These are phyloP conservation scores for Alternaria triticimaculans DNA, from an alignment of 2,329 filamentous ascomycete species.

Conservation along the genomic window DNA sequence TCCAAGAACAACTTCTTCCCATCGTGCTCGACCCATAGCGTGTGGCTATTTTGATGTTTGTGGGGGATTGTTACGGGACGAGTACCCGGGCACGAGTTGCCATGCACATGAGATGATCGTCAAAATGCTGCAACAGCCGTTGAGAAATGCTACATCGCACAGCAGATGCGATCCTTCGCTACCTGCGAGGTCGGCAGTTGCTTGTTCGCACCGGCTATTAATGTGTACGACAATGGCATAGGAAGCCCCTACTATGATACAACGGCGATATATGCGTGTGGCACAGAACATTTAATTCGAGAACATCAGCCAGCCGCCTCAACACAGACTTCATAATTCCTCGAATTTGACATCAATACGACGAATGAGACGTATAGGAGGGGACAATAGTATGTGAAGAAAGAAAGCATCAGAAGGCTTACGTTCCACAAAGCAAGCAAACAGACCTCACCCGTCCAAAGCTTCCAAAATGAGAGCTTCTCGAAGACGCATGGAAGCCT, in stretches of 20 bases:
- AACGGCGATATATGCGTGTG: background rate
- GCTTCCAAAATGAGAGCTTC: background rate
- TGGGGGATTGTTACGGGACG: background rate
- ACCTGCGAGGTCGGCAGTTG: background rate
- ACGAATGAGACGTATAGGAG: background rate
- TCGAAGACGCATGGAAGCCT: constrained; percentile 1
- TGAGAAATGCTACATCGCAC: background rate
- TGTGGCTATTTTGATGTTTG: constrained; percentile 1
- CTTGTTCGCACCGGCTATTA: background rate
- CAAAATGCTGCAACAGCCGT: background rate
- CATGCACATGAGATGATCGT: background rate
- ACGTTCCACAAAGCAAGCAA: background rate
- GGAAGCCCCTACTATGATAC: background rate
- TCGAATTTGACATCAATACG: background rate
- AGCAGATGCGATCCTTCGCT: background rate
- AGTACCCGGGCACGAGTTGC: background rate
- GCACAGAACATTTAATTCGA: background rate
- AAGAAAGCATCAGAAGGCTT: background rate
- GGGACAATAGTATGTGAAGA: background rate
- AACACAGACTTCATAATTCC: background rate
- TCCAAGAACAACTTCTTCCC: background rate
- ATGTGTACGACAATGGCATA: background rate
- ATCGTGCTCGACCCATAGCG: background rate
- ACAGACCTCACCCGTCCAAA: background rate
- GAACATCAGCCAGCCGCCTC: background rate